Percentiles rank a stretch among this genome's conserved stretches.
Evolutionary conservation across 192 early-diverging fungal species (phyloP).

Genomic region (Backusella morwellensis): DNA sequence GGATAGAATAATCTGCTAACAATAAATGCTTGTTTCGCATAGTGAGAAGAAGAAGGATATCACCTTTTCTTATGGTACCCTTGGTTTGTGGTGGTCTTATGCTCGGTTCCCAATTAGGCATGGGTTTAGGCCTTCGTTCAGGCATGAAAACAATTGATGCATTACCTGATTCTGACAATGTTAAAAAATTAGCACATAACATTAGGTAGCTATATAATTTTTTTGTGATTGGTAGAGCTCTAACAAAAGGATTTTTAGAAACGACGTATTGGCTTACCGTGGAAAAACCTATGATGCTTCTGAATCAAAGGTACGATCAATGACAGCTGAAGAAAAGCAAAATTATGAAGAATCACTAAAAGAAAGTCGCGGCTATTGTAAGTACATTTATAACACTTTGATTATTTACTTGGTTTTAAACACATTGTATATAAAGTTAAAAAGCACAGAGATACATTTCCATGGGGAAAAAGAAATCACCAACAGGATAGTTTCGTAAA

Average conservation of each 20-base stretch:
- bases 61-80: conserved; percentile 1
- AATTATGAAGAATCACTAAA: not conserved
- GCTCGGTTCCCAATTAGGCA: not conserved
- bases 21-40: not conserved
- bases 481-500: not conserved
- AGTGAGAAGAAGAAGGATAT: not conserved
- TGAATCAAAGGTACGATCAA: not conserved
- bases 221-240: not conserved
- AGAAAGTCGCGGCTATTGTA: not conserved
- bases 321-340: not conserved
- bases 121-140: not conserved
- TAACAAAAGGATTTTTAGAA: not conserved
- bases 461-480: not conserved
- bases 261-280: not conserved
- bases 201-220: not conserved
- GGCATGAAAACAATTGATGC: not conserved
- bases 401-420: not conserved
- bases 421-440: not conserved
- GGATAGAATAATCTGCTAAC: not conserved
- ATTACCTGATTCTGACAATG: not conserved
- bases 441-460: not conserved
- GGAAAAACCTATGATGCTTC: not conserved
- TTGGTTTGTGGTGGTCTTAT: not conserved
- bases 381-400: not conserved
- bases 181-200: not conserved